Percentiles rank a stretch among this genome's conserved stretches.
Evolutionary conservation across 768 basidiomycete species (phyloP).

Genomic region (Hericium rajendrae): DNA sequence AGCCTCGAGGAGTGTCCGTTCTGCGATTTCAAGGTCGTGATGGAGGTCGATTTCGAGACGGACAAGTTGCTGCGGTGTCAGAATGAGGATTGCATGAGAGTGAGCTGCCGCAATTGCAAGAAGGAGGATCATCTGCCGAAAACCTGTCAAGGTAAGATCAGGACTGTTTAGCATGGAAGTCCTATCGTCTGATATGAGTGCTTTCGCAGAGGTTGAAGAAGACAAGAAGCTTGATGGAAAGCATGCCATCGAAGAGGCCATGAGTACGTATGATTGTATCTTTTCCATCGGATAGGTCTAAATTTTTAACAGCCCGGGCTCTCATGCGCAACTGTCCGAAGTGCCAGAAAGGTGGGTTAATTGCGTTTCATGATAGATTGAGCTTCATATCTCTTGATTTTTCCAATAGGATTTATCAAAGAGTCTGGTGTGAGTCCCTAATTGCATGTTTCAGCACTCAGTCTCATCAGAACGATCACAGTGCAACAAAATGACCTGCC

Average conservation of each 20-base stretch:
- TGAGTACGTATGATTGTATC: conserved; percentile 46
- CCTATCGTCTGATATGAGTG: conserved; percentile 2
- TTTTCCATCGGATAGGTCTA: conserved; percentile 3
- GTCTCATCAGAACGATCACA: conserved; percentile 19
- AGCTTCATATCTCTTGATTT: not conserved
- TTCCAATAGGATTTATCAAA: conserved; percentile 66
- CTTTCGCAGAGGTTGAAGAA: conserved; percentile 52
- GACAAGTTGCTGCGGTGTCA: conserved; percentile 35
- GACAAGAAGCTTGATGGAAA: conserved; percentile 67
- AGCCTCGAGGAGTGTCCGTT: conserved; percentile 85
- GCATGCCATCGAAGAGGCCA: conserved; percentile 84
- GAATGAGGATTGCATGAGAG: conserved; percentile 57
- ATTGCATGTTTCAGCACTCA: not conserved
- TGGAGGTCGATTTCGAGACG: conserved; percentile 34
- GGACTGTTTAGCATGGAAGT: not conserved
- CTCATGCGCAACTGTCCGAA: conserved; percentile 85
- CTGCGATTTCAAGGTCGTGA: conserved; percentile 71
- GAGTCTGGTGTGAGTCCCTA: conserved; percentile 52
- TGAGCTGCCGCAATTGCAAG: conserved; percentile 77
- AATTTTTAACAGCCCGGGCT: conserved; percentile 45
- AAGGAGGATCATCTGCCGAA: conserved; percentile 77
- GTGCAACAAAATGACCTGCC: conserved; percentile 92
- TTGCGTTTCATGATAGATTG: not conserved
- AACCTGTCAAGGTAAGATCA: conserved; percentile 55
- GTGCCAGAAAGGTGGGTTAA: conserved; percentile 59